Percentiles rank a stretch among this genome's conserved stretches.
These are phyloP conservation scores for Arthrobotrys pseudoclavata DNA, from an alignment of 2,329 filamentous ascomycete genomes.

Conservation along the genomic window DNA sequence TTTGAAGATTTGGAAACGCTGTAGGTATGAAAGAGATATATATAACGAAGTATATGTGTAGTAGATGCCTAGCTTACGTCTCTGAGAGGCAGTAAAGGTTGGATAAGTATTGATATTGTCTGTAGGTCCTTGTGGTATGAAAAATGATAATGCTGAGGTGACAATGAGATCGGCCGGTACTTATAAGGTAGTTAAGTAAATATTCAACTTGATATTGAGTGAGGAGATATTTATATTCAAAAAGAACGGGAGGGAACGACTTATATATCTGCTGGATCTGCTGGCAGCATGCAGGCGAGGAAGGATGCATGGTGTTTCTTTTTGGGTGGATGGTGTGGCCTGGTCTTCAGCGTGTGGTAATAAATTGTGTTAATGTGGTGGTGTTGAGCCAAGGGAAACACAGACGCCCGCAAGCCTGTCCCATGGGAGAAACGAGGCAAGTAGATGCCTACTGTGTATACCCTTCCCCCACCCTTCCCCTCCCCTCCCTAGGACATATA, in stretches of 20 bases:
- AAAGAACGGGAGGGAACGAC: not conserved
- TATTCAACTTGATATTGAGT: not conserved
- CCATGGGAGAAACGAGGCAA: constrained; percentile 48
- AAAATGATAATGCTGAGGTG: no score
- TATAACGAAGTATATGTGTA: not conserved
- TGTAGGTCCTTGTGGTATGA: no score
- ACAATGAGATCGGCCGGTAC: no score
- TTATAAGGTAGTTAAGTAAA: no score
- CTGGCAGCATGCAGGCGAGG: constrained; percentile 28
- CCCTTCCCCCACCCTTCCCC: not conserved
- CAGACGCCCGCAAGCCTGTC: no score
- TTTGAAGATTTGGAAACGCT: not conserved
- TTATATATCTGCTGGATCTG: constrained; percentile 21
- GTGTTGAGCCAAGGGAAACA: no score
- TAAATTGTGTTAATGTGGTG: no score
- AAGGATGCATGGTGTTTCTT: not conserved
- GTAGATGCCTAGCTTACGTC: not conserved
- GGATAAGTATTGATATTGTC: not conserved
- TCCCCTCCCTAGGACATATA: constrained; percentile 6
- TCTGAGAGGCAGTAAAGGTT: no score
- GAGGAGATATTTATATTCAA: constrained; percentile 11
- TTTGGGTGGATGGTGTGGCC: not conserved
- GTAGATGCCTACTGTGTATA: constrained; percentile 15
- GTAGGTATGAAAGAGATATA: constrained; percentile 4
- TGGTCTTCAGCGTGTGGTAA: not conserved